Evolutionary conservation across 192 early-diverging fungal genomes (phyloP).

Genomic region (Coemansia sp.): DNA sequence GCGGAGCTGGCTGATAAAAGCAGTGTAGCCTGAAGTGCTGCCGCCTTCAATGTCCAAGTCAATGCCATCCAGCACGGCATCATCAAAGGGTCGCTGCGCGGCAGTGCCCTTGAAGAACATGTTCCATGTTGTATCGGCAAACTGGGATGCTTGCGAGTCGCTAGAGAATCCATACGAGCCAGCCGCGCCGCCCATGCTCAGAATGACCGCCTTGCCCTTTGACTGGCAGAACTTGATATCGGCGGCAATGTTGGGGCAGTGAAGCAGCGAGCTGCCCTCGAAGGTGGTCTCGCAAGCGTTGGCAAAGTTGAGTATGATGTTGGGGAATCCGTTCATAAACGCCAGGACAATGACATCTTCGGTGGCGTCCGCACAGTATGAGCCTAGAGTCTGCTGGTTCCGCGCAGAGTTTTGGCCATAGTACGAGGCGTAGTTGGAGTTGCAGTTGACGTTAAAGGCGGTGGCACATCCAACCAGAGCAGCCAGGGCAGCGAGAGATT

Average conservation of each 20-base stretch:
- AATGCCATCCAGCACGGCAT: slow-evolving; percentile 65
- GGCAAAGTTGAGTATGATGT: slow-evolving; percentile 65
- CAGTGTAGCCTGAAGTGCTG: slow-evolving; percentile 42
- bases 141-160: slow-evolving; percentile 40
- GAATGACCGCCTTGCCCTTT: slow-evolving; percentile 63
- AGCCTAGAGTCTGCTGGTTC: slow-evolving; percentile 39
- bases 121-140: slow-evolving; percentile 63
- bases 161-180: slow-evolving; percentile 60
- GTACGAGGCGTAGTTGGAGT: slow-evolving; percentile 54
- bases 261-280: slow-evolving; percentile 58
- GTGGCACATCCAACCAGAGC: slow-evolving; percentile 3
- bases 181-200: slow-evolving; percentile 70
- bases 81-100: slow-evolving; percentile 60
- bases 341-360: slow-evolving; percentile 65
- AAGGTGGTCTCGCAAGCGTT: slow-evolving; percentile 62
- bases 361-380: slow-evolving; percentile 66
- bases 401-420: slow-evolving; percentile 57
- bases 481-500: slow-evolving; percentile 7
- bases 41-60: slow-evolving; percentile 66
- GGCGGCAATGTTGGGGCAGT: slow-evolving; percentile 60
- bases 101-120: slow-evolving; percentile 65
- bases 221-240: slow-evolving; percentile 73
- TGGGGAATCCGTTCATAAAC: slow-evolving; percentile 64
- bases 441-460: slow-evolving; percentile 45
- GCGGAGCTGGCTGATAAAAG: slow-evolving; percentile 57